Conservation (phyloP, 345 rosid genomes). For the Angophora floribunda region DNA sequence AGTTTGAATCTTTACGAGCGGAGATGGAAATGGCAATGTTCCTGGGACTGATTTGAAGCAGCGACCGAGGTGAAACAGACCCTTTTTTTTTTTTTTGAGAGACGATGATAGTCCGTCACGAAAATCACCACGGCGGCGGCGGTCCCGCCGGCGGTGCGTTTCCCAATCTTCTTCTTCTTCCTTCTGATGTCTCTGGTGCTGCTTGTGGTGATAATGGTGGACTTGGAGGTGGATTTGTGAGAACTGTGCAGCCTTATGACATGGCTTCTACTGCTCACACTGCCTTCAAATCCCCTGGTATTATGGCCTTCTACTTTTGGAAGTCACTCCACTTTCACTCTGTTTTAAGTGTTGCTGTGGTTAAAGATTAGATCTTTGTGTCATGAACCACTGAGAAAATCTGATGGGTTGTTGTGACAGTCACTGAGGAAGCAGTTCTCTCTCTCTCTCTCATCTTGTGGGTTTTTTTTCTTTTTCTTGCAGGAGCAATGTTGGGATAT, state of each 20-base stretch:
- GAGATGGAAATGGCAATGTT: neutral
- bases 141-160: neutral
- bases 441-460: neutral
- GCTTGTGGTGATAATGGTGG: neutral
- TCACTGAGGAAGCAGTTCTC: neutral
- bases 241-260: constrained; percentile 6
- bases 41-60: neutral
- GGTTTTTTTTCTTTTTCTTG: neutral
- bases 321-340: neutral
- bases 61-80: neutral
- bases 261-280: neutral
- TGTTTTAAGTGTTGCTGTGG: neutral
- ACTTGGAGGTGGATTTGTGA: neutral
- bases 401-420: neutral
- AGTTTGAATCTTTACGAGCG: neutral
- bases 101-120: constrained; percentile 16
- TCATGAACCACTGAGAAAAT: neutral
- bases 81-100: neutral
- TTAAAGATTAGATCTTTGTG: neutral
- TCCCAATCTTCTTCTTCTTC: neutral
- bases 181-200: neutral
- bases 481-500: constrained; percentile 14
- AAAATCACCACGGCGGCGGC: neutral
- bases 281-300: constrained; percentile 29
- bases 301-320: neutral